Evolutionary conservation across 768 basidiomycete genomes (phyloP), one percentile per base, ranked within the genome.

Genomic region (Rhodocollybia butyracea): DNA sequence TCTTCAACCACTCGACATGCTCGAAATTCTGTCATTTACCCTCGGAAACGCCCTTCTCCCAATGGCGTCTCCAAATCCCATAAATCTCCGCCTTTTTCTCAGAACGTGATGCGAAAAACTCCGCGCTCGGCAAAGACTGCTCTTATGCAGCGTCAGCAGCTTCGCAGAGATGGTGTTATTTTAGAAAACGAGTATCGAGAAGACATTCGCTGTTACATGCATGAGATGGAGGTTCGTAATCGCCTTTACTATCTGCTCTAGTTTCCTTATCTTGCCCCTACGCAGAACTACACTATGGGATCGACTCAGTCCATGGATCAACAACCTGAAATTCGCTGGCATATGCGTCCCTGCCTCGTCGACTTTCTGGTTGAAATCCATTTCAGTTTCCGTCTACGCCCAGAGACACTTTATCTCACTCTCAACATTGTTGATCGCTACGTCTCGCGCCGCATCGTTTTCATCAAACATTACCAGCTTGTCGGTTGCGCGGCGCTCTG

Each of bases 381-480:
- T 72, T 94, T 96, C 68, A 94, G 93, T 59, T 96, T 97, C 76
- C 90, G 94, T 47, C 85, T 99, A 51, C 94, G 97, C 40, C 97
- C 97, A 11, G 97, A 99, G 77, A 98, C 97, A 5, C 84, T 99
- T 60, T 98, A 98, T 72, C 91, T 99, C 70, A 91, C 96, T 11
- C 84, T 98, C 72, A 98, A 98, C 78, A 97, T 99, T 67, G 88
- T 98, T 71, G 97, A 99, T 73, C 94, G 97, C 64, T 99, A 98
- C 71, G 94, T 98, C 27, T 98, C 97, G 47, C 94, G 97, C 62
- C 91, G 97, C 52, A 88, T 99, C 60, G 97, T 99, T 58, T 98
- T 94, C 75, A 93, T 93, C 78, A 98, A 96, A 72, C 97, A 99
- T 74, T 98, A 99, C 68, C 97, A 99, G 66, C 89, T 99, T 56